Percentiles rank a stretch among this genome's conserved stretches.
Evolutionary conservation across 805 yeast species (phyloP).

Genomic region (Torulaspora delbrueckii): DNA sequence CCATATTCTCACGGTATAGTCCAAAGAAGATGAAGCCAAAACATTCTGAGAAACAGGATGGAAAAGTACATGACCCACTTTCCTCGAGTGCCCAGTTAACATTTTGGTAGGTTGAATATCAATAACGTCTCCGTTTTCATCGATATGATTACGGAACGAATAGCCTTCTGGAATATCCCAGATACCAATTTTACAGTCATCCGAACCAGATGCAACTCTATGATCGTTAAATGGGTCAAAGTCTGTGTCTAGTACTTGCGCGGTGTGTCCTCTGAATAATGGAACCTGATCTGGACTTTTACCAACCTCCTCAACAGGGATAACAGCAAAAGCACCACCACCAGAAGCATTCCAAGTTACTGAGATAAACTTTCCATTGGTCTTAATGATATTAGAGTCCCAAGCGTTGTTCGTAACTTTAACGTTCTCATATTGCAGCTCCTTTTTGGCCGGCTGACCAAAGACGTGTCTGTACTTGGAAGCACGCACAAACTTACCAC

Average conservation of each 20-base stretch:
- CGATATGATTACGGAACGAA: conserved; percentile 57
- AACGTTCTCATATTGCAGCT: conserved; percentile 44
- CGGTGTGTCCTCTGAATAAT: conserved; percentile 91
- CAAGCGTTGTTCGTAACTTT: conserved; percentile 87
- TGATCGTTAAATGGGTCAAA: conserved; percentile 86
- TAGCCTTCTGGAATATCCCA: conserved; percentile 87
- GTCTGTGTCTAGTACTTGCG: conserved; percentile 91
- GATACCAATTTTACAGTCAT: conserved; percentile 72
- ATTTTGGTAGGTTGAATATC: conserved; percentile 70
- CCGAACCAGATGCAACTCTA: conserved; percentile 73
- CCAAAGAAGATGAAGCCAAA: conserved; percentile 85
- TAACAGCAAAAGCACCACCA: conserved; percentile 95
- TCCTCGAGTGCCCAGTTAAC: conserved; percentile 82
- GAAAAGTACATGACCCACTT: conserved; percentile 86
- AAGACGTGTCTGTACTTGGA: conserved; percentile 95
- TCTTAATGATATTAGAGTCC: conserved; percentile 86
- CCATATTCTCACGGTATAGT: conserved; percentile 90
- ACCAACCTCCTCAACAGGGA: conserved; percentile 82
- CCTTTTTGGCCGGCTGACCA: conserved; percentile 72
- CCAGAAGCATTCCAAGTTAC: conserved; percentile 94
- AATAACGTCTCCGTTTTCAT: conserved; percentile 51
- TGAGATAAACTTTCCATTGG: conserved; percentile 80
- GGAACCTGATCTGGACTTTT: conserved; percentile 93
- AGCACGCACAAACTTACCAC: conserved; percentile 90
- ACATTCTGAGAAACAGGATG: conserved; percentile 87